phyloP scores from a whole-genome alignment of 768 basidiomycete species.

The Harrya chromipes region DNA sequence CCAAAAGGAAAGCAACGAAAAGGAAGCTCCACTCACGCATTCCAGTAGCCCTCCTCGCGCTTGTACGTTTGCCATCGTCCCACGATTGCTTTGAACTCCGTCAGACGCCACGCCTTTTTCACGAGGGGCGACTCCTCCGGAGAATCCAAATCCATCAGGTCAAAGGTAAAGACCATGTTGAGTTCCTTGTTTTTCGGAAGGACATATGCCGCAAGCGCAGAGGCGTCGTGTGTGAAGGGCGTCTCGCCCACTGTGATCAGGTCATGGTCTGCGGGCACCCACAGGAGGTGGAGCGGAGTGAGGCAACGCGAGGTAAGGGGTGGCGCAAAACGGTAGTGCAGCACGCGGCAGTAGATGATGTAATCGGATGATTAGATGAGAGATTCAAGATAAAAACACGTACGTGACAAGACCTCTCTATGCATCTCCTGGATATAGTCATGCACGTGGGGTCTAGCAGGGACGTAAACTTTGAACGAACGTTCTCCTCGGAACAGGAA shows the following conservation, averaged over 20 bases:
- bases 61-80: conserved; percentile 55
- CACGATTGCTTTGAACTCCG: conserved; percentile 48
- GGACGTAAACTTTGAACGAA: neutral
- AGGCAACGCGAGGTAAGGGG: too few species aligned
- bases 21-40: conserved; percentile 42
- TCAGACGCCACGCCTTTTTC: conserved; percentile 47
- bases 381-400: conserved; percentile 20
- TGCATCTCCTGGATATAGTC: conserved; percentile 70
- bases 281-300: conserved; percentile 4
- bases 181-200: conserved; percentile 58
- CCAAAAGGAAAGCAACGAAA: neutral
- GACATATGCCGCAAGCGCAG: conserved; percentile 52
- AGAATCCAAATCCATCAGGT: conserved; percentile 57
- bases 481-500: neutral
- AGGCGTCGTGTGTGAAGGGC: conserved; percentile 52
- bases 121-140: conserved; percentile 41
- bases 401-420: conserved; percentile 55
- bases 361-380: conserved; percentile 16
- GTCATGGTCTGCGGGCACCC: conserved; percentile 41
- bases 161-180: conserved; percentile 65
- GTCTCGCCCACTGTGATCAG: conserved; percentile 68
- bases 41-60: conserved; percentile 63
- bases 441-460: conserved; percentile 58
- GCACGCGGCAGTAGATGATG: neutral
- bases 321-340: too few species aligned